These are phyloP conservation scores for Leishmania major DNA, from an alignment of 208 protist species.

Conservation along the genomic window DNA sequence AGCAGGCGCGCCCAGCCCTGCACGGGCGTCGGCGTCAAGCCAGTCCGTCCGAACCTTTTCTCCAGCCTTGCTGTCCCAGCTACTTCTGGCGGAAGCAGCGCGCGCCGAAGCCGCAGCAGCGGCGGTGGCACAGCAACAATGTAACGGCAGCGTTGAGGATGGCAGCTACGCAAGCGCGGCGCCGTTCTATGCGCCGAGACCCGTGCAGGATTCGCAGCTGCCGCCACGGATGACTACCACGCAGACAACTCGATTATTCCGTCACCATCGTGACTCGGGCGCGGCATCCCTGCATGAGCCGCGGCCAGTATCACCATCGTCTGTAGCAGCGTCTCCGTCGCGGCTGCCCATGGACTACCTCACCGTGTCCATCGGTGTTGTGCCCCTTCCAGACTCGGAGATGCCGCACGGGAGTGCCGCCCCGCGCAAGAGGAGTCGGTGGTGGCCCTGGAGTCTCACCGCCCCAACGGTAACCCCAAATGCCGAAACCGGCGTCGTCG, in stretches of 20 bases:
- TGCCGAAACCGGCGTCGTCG: background rate
- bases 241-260: background rate
- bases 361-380: slow-evolving; percentile 54
- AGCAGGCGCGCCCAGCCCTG: background rate
- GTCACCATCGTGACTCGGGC: background rate
- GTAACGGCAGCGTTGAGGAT: background rate
- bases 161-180: background rate
- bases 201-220: background rate
- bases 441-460: slow-evolving; percentile 6
- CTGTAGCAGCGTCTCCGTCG: background rate
- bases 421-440: background rate
- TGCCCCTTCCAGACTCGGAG: slow-evolving; percentile 35
- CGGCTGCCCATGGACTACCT: slow-evolving; percentile 5
- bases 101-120: slow-evolving; percentile 13
- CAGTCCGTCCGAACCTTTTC: background rate
- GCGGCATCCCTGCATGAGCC: background rate
- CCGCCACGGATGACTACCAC: no score
- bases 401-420: background rate
- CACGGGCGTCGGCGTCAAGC: background rate
- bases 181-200: background rate
- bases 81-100: slow-evolving; percentile 24
- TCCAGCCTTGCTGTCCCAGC: slow-evolving; percentile 12
- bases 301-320: background rate
- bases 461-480: background rate
- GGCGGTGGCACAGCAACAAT: background rate